Conservation (phyloP, 441 rosid species). For the Corymbia citriodora region DNA sequence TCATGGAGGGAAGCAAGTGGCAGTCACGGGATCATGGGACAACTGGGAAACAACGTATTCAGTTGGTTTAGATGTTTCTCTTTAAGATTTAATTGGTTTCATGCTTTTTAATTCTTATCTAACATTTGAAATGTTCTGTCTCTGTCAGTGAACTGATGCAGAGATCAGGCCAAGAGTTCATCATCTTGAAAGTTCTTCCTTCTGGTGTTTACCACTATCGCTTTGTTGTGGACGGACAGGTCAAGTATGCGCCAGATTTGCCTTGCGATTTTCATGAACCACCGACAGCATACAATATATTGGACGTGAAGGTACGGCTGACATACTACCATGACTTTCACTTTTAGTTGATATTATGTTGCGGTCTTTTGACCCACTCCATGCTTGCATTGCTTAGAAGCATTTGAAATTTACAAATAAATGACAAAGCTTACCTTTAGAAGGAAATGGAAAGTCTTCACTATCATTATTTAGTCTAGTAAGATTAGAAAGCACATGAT, state of each 20-base stretch:
- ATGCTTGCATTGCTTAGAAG: background rate
- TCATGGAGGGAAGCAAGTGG: conserved; percentile 48
- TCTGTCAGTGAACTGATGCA: conserved; percentile 41
- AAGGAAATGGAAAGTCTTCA: background rate
- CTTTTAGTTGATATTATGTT: background rate
- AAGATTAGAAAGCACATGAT: background rate
- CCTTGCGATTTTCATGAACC: conserved; percentile 43
- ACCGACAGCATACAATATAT: conserved; percentile 38
- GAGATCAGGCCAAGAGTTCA: conserved; percentile 38
- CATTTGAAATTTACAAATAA: background rate
- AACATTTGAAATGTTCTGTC: background rate
- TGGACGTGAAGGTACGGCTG: conserved; percentile 45
- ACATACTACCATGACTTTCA: background rate
- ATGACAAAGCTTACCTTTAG: background rate
- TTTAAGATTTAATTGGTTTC: background rate
- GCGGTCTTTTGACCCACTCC: background rate
- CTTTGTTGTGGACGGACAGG: conserved; percentile 39
- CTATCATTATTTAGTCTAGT: background rate
- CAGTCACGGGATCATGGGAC: conserved; percentile 62
- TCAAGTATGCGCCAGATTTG: conserved; percentile 32
- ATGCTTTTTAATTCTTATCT: background rate
- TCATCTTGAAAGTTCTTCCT: conserved; percentile 40
- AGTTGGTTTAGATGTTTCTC: background rate
- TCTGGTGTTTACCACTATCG: conserved; percentile 52
- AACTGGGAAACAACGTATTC: conserved; percentile 39